These are phyloP conservation scores for Epicoccum sorghinum DNA, from an alignment of 2,329 filamentous ascomycete genomes.

Conservation along the genomic window DNA sequence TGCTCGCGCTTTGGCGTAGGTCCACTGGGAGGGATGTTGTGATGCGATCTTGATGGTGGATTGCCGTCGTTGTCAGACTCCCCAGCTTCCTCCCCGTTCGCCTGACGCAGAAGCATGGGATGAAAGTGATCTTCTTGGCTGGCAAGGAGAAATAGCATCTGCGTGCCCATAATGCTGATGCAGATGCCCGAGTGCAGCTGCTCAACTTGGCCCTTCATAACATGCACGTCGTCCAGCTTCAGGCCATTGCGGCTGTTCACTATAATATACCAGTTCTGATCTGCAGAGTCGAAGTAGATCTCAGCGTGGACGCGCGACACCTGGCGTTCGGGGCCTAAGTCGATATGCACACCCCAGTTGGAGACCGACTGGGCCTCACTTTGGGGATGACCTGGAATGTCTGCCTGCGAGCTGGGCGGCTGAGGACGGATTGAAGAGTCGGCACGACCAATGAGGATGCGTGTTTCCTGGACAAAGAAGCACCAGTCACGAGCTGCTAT, in stretches of 20 bases:
- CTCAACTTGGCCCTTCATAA: slow-evolving; percentile 71
- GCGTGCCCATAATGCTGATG: slow-evolving; percentile 87
- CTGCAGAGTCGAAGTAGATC: slow-evolving; percentile 54
- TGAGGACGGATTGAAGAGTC: slow-evolving; percentile 40
- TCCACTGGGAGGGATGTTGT: slow-evolving; percentile 41
- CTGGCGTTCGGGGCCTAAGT: slow-evolving; percentile 66
- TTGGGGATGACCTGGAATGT: slow-evolving; percentile 30
- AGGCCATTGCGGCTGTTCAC: slow-evolving; percentile 93
- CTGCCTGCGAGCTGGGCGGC: slow-evolving; percentile 36
- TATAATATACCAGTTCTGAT: slow-evolving; percentile 75
- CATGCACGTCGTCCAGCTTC: slow-evolving; percentile 74
- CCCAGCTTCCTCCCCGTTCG: slow-evolving; percentile 50
- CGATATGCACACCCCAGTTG: slow-evolving; percentile 73
- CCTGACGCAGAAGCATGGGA: slow-evolving; percentile 68
- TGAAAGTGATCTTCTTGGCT: slow-evolving; percentile 73
- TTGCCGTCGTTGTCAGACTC: slow-evolving; percentile 50
- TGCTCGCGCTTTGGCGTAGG: slow-evolving; percentile 46
- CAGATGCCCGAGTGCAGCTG: slow-evolving; percentile 84
- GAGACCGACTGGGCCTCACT: slow-evolving; percentile 30
- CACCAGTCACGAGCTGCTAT: slow-evolving; percentile 84
- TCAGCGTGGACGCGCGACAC: slow-evolving; percentile 58
- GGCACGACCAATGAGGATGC: slow-evolving; percentile 74
- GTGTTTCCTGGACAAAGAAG: slow-evolving; percentile 78
- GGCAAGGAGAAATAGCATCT: slow-evolving; percentile 99
- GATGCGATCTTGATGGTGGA: slow-evolving; percentile 38